Conservation (phyloP, 768 basidiomycete genomes). For the Boletus subcaerulescens region DNA sequence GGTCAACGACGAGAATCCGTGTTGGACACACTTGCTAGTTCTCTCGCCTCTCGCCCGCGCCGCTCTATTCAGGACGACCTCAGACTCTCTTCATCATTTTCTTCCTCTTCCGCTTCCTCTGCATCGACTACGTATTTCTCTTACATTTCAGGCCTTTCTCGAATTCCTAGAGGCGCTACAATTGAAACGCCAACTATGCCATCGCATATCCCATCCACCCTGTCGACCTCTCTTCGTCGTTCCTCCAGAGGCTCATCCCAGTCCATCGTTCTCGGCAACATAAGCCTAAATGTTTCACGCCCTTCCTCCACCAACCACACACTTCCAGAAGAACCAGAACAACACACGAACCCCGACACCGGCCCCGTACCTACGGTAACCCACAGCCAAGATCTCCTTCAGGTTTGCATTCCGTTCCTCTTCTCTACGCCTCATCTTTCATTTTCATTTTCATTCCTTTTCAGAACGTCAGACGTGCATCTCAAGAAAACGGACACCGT, state of each 20-base stretch:
- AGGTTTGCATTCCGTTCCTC: conserved; percentile 18
- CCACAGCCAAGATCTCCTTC: conserved; percentile 28
- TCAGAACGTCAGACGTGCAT: conserved; percentile 22
- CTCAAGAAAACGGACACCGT: conserved; percentile 16
- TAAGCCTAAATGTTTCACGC: conserved; percentile 25
- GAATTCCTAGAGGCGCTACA: not conserved
- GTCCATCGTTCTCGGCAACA: conserved; percentile 25
- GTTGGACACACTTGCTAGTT: conserved; percentile 20
- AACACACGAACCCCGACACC: conserved; percentile 3
- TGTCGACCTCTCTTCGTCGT: conserved; percentile 23
- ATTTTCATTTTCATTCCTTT: not conserved
- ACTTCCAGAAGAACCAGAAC: conserved; percentile 13
- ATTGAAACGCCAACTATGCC: conserved; percentile 19
- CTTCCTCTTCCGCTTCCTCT: conserved; percentile 19
- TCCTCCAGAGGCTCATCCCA: conserved; percentile 21
- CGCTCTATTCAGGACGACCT: conserved; percentile 10
- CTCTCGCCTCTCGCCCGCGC: conserved; percentile 25
- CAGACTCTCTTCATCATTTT: conserved; percentile 17
- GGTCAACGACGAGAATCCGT: conserved; percentile 12
- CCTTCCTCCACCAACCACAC: conserved; percentile 17
- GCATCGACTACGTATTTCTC: conserved; percentile 19
- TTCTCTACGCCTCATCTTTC: not conserved
- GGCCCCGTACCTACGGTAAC: conserved; percentile 16
- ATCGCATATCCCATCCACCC: conserved; percentile 10
- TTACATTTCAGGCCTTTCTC: conserved; percentile 12